Evolutionary conservation across 345 rosid genomes (phyloP).

Genomic region (Arabis alpina): DNA sequence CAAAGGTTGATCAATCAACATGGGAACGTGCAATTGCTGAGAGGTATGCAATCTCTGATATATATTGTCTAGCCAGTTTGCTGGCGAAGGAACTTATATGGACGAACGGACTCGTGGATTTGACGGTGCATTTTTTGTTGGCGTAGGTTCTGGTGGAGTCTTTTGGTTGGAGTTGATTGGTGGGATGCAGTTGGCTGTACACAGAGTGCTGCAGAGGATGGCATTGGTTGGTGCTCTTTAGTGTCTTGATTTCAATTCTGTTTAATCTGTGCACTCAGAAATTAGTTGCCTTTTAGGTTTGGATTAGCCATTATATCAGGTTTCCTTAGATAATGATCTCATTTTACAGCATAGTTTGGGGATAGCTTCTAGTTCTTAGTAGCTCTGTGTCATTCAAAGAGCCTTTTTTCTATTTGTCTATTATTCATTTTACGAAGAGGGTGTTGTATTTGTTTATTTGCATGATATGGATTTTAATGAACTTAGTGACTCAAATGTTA

Average conservation of each 20-base stretch:
- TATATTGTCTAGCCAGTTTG: conserved; percentile 1
- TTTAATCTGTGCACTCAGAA: conserved; percentile 9
- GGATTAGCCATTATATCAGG: neutral
- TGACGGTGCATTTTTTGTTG: conserved; percentile 16
- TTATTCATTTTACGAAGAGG: neutral
- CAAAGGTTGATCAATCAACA: conserved; percentile 74
- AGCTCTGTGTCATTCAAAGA: conserved; percentile 13
- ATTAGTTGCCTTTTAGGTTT: neutral
- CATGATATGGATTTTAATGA: conserved; percentile 1
- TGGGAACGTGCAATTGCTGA: conserved; percentile 99
- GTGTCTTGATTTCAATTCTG: conserved; percentile 11
- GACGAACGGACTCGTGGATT: neutral
- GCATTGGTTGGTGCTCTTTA: conserved; percentile 61
- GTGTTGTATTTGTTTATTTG: neutral
- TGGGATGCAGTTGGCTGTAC: conserved; percentile 99
- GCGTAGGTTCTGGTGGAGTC: conserved; percentile 99
- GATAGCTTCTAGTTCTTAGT: conserved; percentile 3
- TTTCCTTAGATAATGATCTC: conserved; percentile 23
- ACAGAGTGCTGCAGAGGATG: conserved; percentile 99
- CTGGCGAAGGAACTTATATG: conserved; percentile 4
- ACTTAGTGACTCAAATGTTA: conserved; percentile 7
- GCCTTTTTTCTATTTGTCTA: neutral
- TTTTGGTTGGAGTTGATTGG: conserved; percentile 99
- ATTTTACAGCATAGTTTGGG: neutral
- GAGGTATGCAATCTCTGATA: conserved; percentile 57